Evolutionary conservation across 2,329 filamentous ascomycete species (phyloP).

Genomic region (Moelleriella libera): DNA sequence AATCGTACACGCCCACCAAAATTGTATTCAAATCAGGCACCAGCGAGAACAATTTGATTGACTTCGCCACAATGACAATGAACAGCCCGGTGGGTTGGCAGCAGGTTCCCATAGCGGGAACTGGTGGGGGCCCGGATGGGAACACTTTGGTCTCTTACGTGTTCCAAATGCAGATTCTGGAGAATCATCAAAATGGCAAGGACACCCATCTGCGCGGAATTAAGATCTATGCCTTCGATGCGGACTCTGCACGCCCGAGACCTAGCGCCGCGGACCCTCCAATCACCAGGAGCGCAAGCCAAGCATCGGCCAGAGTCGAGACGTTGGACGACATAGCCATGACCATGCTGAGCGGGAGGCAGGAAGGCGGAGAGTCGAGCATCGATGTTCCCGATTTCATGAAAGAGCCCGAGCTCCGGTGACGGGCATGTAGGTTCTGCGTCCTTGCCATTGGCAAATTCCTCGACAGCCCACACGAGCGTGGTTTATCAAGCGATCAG

Average conservation of each 20-base stretch:
- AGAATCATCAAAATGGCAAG: slow-evolving; percentile 98
- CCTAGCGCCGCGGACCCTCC: background rate
- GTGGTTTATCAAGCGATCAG: too few species aligned
- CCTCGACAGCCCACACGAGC: too few species aligned
- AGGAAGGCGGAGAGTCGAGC: slow-evolving; percentile 19
- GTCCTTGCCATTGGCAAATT: too few species aligned
- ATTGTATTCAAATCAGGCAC: slow-evolving; percentile 83
- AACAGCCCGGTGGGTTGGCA: slow-evolving; percentile 80
- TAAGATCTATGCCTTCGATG: slow-evolving; percentile 60
- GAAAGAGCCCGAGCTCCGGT: slow-evolving; percentile 27
- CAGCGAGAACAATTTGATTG: slow-evolving; percentile 79
- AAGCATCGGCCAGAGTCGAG: slow-evolving; percentile 5
- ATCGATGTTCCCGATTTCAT: slow-evolving; percentile 26
- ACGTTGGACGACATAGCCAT: slow-evolving; percentile 15
- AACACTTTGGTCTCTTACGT: slow-evolving; percentile 78
- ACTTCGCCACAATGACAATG: slow-evolving; percentile 71
- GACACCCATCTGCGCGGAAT: slow-evolving; percentile 93
- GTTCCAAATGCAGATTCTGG: slow-evolving; percentile 77
- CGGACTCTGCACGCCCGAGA: slow-evolving; percentile 15
- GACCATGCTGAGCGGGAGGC: slow-evolving; percentile 12
- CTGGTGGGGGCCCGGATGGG: slow-evolving; percentile 46
- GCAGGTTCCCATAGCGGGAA: slow-evolving; percentile 51
- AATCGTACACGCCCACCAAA: slow-evolving; percentile 91
- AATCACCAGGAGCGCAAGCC: background rate
- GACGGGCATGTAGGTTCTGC: slow-evolving; percentile 1